Base-by-base conservation (phyloP, 2,329 filamentous ascomycete species). In the Fusarium chlamydosporum region DNA sequence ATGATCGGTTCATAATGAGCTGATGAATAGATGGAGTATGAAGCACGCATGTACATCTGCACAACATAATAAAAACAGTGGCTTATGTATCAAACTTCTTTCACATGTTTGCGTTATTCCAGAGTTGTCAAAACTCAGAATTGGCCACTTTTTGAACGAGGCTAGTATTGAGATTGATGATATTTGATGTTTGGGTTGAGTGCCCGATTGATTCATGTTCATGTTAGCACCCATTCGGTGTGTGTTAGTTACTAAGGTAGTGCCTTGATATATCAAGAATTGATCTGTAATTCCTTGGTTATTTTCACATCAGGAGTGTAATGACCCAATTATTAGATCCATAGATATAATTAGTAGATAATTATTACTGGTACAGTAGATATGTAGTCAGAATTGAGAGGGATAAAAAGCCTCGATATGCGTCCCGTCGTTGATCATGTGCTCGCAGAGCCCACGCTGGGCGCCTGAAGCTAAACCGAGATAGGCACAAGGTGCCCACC, bases 361-460 rank as follows among this genome's bases (percentile, higher is more conserved):
- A 12, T 31, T 47, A 20, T 38, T 47, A 59, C 33, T 54, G 56
- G 41, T 26, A 29, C 29, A 27, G 20, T 60, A 60, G 20, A 60
- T 38, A 53, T 33, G 59, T 67, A 67, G 66, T 67, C 61, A 70
- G 52, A 68, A 53, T 68, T 55, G 20, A 45, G 38, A 35, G 35
- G 37, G 59, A 53, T 52, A 66, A 66, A 69, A 69, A 54, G 56
- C 61, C 51, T 69, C 56, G 61, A 71, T 9, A 61, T 65, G 48
- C 51, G 50, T 71, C 54, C 41, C 59, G 20, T 65, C 27, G 45
- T 68, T 71, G 68, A 71, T 72, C 70, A 72, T 72, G 70, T 72
- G 70, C 69, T 63, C 69, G 23, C 53, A 54, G 43, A 68, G 56
- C 58, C 63, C 61, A 51, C 66, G 61, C 50, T 65, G 64, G 60